Percentiles rank a stretch among this genome's conserved stretches.
These are phyloP conservation scores for Chaetomium tenue DNA, from an alignment of 495 filamentous ascomycete genomes.

Conservation along the genomic window DNA sequence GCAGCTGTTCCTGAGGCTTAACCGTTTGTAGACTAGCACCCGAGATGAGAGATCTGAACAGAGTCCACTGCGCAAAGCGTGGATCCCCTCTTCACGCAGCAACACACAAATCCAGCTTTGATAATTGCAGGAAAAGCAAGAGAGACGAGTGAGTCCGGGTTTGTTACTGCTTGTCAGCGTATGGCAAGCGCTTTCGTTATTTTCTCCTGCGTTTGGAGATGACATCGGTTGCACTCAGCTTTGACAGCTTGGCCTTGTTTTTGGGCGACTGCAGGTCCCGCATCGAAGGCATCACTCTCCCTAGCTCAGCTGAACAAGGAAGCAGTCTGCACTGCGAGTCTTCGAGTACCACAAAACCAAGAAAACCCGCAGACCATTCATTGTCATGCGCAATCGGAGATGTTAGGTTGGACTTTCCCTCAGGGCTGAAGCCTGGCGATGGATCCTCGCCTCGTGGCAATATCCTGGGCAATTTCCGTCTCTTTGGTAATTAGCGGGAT, in stretches of 20 bases:
- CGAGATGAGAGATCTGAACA: conserved; percentile 8
- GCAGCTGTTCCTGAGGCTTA: conserved; percentile 48
- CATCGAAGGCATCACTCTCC: neutral
- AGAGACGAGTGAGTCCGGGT: neutral
- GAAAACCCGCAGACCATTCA: neutral
- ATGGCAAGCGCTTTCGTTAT: neutral
- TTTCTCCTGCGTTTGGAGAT: neutral
- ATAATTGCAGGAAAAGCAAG: neutral
- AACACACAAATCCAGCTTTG: neutral
- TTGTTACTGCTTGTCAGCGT: neutral
- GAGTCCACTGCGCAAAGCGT: conserved; percentile 18
- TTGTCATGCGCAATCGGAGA: neutral
- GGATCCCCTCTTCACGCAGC: conserved; percentile 9
- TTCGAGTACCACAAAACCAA: neutral
- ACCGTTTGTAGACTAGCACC: conserved; percentile 23
- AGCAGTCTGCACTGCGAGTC: neutral
- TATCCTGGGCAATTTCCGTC: conserved; percentile 21
- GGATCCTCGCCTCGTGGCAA: conserved; percentile 22
- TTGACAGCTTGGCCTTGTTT: neutral
- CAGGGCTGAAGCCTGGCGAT: conserved; percentile 25
- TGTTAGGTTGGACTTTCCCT: neutral
- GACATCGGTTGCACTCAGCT: neutral
- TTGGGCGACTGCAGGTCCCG: neutral
- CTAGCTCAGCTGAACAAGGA: conserved; percentile 3
- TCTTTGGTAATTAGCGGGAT: conserved; percentile 24